A percentile compares a stretch with the other conserved stretches of the same genome.
Conservation (phyloP, 1,139 yeast species). For the Taiozyma onychis region DNA sequence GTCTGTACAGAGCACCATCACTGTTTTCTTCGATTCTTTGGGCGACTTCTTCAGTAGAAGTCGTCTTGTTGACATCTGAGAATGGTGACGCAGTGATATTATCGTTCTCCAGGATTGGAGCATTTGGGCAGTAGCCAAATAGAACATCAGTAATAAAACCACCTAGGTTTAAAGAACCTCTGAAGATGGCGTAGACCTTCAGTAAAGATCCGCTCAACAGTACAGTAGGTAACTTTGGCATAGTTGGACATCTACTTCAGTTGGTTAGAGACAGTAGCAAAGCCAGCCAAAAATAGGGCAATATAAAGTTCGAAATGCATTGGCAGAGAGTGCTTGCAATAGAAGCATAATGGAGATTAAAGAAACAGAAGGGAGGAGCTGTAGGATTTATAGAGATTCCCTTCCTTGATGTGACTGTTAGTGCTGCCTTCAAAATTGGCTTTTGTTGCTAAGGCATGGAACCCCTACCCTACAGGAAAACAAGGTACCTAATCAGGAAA, state of each 20-base stretch:
- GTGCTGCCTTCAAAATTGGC: background rate
- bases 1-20: constrained; percentile 31
- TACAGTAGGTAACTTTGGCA: constrained; percentile 18
- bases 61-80: background rate
- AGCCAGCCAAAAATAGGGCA: background rate
- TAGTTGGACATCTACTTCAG: constrained; percentile 12
- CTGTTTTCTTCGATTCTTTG: constrained; percentile 4
- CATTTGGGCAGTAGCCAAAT: constrained; percentile 16
- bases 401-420: background rate
- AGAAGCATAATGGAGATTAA: background rate
- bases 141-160: constrained; percentile 55
- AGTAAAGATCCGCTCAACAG: constrained; percentile 10
- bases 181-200: constrained; percentile 34
- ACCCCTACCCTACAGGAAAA: background rate
- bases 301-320: background rate
- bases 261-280: constrained; percentile 9
- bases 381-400: background rate
- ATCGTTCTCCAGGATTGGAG: constrained; percentile 12
- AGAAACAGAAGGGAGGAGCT: background rate
- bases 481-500: background rate
- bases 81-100: constrained; percentile 3
- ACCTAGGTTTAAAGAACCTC: constrained; percentile 52
- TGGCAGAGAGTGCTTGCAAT: background rate
- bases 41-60: background rate
- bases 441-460: background rate